phyloP scores from a whole-genome alignment of 257 asterid species.

The Linaria vulgaris region DNA sequence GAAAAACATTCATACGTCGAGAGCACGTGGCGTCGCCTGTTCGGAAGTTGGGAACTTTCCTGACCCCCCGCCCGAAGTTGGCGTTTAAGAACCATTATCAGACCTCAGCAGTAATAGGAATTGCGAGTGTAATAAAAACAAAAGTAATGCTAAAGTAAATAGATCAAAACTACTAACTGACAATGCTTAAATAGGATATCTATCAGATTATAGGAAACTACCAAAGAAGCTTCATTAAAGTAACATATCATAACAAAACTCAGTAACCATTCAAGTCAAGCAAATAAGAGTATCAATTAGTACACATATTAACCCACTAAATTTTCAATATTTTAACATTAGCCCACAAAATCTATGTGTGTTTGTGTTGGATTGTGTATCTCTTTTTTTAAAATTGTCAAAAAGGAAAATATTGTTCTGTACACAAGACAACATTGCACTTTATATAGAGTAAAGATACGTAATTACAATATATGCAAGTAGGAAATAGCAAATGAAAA shows the following conservation, averaged over 20 bases:
- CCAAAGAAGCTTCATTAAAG: constrained; percentile 55
- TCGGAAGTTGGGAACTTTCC: constrained; percentile 52
- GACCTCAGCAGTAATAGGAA: background rate
- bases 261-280: constrained; percentile 53
- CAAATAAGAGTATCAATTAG: background rate
- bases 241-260: constrained; percentile 31
- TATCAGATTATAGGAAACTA: constrained; percentile 42
- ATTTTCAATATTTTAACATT: constrained; percentile 18
- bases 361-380: constrained; percentile 30
- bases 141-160: constrained; percentile 30
- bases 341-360: constrained; percentile 37
- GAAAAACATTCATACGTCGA: constrained; percentile 30
- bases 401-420: too few species aligned
- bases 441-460: too few species aligned
- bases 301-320: constrained; percentile 16
- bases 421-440: too few species aligned
- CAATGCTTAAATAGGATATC: too few species aligned
- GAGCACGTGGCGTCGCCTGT: constrained; percentile 36
- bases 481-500: too few species aligned
- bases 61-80: constrained; percentile 44
- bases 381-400: too few species aligned
- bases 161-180: constrained; percentile 38
- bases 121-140: too few species aligned
- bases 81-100: constrained; percentile 62
- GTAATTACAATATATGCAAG: too few species aligned